Conservation (phyloP, 352 stramenopile species). For the Globisporangium irregulare region DNA sequence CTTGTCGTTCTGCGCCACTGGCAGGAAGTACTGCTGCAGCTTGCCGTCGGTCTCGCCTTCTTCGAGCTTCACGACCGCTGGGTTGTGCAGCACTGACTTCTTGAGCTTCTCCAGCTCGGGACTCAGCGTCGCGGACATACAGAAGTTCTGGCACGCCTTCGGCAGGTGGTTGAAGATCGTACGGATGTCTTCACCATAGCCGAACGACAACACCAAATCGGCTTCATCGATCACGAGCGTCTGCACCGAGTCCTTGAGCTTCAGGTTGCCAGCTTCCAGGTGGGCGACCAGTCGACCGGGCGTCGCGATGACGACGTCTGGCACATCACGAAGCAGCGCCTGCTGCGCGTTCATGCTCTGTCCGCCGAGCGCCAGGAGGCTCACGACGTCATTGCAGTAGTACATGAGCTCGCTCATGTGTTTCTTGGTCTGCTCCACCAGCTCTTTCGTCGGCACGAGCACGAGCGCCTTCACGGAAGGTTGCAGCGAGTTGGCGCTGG, state of each 20-base stretch:
- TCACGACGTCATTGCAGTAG: constrained; percentile 96
- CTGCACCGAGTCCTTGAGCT: constrained; percentile 90
- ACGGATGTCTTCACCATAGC: constrained; percentile 92
- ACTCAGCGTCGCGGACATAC: constrained; percentile 98
- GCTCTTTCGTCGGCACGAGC: constrained; percentile 96
- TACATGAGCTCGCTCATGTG: constrained; percentile 94
- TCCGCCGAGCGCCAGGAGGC: constrained; percentile 86
- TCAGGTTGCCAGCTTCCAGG: constrained; percentile 75
- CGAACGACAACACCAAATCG: constrained; percentile 98
- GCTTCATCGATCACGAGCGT: constrained; percentile 98
- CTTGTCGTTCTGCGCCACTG: constrained; percentile 90
- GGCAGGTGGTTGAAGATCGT: constrained; percentile 93
- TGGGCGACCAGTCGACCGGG: constrained; percentile 92
- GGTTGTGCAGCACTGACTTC: constrained; percentile 96
- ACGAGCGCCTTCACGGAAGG: constrained; percentile 86
- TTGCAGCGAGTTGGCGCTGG: constrained; percentile 26
- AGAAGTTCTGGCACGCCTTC: constrained; percentile 98
- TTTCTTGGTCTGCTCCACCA: constrained; percentile 94
- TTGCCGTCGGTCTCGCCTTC: constrained; percentile 88
- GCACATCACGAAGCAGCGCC: constrained; percentile 78
- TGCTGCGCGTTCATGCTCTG: constrained; percentile 90
- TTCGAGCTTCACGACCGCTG: constrained; percentile 96
- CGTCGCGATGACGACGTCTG: constrained; percentile 94
- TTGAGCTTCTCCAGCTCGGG: constrained; percentile 97
- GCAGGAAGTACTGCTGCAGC: constrained; percentile 96